These are phyloP conservation scores for Quercus rubra DNA, from an alignment of 306 rosid species.

Conservation along the genomic window DNA sequence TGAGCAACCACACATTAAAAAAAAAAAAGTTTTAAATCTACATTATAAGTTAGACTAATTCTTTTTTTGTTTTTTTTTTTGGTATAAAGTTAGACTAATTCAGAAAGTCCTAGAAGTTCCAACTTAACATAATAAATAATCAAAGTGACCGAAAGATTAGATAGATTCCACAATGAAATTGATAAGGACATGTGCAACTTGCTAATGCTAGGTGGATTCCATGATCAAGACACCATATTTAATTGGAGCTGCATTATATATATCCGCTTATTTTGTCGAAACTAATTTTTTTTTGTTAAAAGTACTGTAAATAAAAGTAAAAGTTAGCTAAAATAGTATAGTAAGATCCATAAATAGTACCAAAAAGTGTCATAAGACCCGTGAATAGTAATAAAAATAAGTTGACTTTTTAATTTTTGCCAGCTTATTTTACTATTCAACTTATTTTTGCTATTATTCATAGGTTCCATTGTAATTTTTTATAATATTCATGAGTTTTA, in stretches of 20 bases:
- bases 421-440: no score
- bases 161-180: neutral
- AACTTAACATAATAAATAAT: neutral
- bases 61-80: no score
- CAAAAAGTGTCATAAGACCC: rapidly evolving
- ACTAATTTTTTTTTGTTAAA: rapidly evolving
- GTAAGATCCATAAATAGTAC: rapidly evolving
- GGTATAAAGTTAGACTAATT: neutral
- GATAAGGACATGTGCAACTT: neutral
- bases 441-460: no score
- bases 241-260: neutral
- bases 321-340: no score
- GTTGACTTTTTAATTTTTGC: no score
- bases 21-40: no score
- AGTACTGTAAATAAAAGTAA: rapidly evolving
- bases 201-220: neutral
- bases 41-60: neutral
- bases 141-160: neutral
- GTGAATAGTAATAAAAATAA: no score
- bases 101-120: neutral
- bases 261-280: no score
- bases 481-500: rapidly evolving
- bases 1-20: no score
- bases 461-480: rapidly evolving
- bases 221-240: neutral